These are phyloP conservation scores for Pythium biforme DNA, from an alignment of 352 stramenopile genomes.

Conservation along the genomic window DNA sequence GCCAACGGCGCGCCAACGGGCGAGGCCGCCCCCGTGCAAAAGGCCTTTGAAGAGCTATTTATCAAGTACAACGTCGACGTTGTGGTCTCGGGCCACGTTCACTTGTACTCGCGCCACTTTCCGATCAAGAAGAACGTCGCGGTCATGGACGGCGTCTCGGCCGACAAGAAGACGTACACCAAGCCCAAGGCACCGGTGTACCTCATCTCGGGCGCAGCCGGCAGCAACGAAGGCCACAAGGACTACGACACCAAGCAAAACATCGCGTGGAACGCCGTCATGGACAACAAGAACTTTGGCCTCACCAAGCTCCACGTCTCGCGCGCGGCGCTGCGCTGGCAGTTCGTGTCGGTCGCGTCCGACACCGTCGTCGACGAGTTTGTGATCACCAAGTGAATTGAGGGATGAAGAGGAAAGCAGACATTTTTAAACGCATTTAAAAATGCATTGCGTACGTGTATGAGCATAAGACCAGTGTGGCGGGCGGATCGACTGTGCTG, in stretches of 20 bases:
- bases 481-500: too few relatives aligned
- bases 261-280: slow-evolving; percentile 42
- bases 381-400: not conserved
- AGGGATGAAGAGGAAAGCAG: not conserved
- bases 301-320: slow-evolving; percentile 34
- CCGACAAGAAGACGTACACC: slow-evolving; percentile 49
- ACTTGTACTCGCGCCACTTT: slow-evolving; percentile 80
- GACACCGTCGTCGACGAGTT: slow-evolving; percentile 32
- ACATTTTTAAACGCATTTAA: not conserved
- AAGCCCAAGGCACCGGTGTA: slow-evolving; percentile 66
- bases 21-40: slow-evolving; percentile 27
- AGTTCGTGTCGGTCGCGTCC: slow-evolving; percentile 24
- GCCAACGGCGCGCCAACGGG: slow-evolving; percentile 15
- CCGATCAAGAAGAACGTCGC: slow-evolving; percentile 45
- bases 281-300: slow-evolving; percentile 45
- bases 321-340: slow-evolving; percentile 22
- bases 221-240: slow-evolving; percentile 53
- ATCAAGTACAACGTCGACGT: slow-evolving; percentile 87
- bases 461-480: too few relatives aligned
- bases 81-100: slow-evolving; percentile 80
- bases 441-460: too few relatives aligned
- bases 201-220: slow-evolving; percentile 58
- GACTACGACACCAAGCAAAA: slow-evolving; percentile 12
- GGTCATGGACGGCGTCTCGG: slow-evolving; percentile 45
- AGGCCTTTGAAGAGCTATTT: slow-evolving; percentile 79